Evolutionary conservation across 768 basidiomycete genomes (phyloP).

Genomic region (Pleurotus tuber-regium): DNA sequence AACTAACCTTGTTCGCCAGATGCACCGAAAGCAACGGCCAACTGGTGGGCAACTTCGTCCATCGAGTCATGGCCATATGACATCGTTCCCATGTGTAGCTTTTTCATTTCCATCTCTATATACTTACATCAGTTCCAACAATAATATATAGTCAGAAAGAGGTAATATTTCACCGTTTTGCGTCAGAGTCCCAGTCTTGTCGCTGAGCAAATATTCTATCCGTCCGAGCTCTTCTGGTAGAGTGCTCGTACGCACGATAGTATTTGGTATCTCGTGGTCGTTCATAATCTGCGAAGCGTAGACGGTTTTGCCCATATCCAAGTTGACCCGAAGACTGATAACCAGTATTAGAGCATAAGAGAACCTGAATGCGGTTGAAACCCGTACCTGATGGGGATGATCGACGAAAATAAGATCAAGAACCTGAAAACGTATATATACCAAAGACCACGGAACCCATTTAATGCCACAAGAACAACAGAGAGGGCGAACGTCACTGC

Average conservation of each 20-base stretch:
- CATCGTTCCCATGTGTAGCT: conserved; percentile 98
- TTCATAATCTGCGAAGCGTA: conserved; percentile 96
- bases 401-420: conserved; percentile 96
- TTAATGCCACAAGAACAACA: conserved; percentile 87
- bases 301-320: conserved; percentile 99
- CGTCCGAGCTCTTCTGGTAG: conserved; percentile 94
- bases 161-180: conserved; percentile 76
- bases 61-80: conserved; percentile 97
- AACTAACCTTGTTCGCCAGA: conserved; percentile 51
- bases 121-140: background rate
- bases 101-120: conserved; percentile 99
- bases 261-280: conserved; percentile 88
- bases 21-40: conserved; percentile 82
- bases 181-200: conserved; percentile 97
- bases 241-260: conserved; percentile 97
- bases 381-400: conserved; percentile 95
- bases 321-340: conserved; percentile 89
- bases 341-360: background rate
- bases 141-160: background rate
- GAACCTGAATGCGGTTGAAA: background rate
- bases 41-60: conserved; percentile 95
- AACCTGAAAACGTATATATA: conserved; percentile 97
- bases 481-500: conserved; percentile 92
- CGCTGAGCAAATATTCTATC: conserved; percentile 93
- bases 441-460: conserved; percentile 95